Evolutionary conservation across 345 rosid species (phyloP).

Genomic region (Populus euphratica): DNA sequence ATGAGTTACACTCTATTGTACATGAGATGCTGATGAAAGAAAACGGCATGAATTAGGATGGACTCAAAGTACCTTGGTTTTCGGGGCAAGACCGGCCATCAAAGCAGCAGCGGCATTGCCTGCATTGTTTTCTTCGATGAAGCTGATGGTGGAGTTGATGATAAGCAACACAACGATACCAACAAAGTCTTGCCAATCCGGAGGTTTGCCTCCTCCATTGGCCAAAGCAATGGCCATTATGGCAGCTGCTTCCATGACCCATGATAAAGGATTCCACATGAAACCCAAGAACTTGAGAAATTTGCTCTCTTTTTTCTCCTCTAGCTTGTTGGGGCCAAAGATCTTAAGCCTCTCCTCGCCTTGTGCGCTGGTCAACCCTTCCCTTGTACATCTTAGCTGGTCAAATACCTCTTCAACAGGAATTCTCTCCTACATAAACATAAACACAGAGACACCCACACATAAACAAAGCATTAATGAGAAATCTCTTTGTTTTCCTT

Average conservation of each 20-base stretch:
- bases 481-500: neutral
- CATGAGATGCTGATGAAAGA: neutral
- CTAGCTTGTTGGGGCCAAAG: constrained; percentile 82
- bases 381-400: constrained; percentile 65
- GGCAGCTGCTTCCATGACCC: constrained; percentile 97
- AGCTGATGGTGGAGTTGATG: constrained; percentile 88
- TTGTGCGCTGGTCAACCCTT: constrained; percentile 70
- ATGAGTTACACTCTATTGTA: neutral
- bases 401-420: constrained; percentile 78
- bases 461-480: neutral
- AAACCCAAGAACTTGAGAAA: constrained; percentile 80
- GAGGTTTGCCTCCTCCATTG: constrained; percentile 85
- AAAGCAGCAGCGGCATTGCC: constrained; percentile 97
- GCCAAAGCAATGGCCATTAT: constrained; percentile 92
- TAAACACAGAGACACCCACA: neutral
- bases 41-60: neutral
- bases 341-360: constrained; percentile 69
- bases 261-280: constrained; percentile 96
- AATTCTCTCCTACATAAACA: constrained; percentile 54
- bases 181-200: constrained; percentile 92
- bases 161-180: constrained; percentile 70
- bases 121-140: constrained; percentile 89
- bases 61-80: constrained; percentile 54
- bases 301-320: constrained; percentile 73
- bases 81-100: constrained; percentile 95